Conservation (phyloP, 129 eudicot species). For the Flaveria robusta region DNA sequence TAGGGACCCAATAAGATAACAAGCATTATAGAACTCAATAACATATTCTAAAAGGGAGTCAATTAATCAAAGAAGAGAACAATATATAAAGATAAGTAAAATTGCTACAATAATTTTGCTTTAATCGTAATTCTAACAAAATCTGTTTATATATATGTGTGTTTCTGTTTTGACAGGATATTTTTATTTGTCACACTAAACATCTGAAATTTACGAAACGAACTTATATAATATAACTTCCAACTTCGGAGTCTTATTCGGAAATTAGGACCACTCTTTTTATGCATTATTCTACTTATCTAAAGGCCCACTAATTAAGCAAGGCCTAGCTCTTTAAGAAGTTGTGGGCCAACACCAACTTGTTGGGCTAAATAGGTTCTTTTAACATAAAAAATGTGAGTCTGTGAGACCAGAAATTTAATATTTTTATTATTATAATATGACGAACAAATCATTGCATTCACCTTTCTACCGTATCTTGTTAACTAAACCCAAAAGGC, state of each 20-base stretch:
- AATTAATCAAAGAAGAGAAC: too few relatives aligned
- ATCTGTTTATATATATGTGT: too few relatives aligned
- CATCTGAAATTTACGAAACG: too few relatives aligned
- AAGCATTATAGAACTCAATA: too few relatives aligned
- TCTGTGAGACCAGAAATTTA: background rate
- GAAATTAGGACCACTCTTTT: background rate
- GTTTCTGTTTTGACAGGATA: too few relatives aligned
- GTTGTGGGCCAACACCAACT: background rate
- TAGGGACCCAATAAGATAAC: too few relatives aligned
- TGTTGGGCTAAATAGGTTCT: background rate
- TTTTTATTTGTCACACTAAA: too few relatives aligned
- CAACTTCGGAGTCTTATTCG: background rate
- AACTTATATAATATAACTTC: background rate
- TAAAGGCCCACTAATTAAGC: background rate
- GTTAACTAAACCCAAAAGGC: slow-evolving; percentile 7
- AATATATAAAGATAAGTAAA: too few relatives aligned
- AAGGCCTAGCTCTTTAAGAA: background rate
- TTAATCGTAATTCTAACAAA: too few relatives aligned
- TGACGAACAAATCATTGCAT: too few relatives aligned
- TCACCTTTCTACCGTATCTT: slow-evolving; percentile 24
- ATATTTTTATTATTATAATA: background rate
- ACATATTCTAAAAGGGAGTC: too few relatives aligned
- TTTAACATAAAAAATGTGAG: background rate
- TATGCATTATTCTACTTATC: background rate
- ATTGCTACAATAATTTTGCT: too few relatives aligned